These are phyloP conservation scores for Sambucus nigra DNA, from an alignment of 129 eudicot genomes.

Conservation along the genomic window DNA sequence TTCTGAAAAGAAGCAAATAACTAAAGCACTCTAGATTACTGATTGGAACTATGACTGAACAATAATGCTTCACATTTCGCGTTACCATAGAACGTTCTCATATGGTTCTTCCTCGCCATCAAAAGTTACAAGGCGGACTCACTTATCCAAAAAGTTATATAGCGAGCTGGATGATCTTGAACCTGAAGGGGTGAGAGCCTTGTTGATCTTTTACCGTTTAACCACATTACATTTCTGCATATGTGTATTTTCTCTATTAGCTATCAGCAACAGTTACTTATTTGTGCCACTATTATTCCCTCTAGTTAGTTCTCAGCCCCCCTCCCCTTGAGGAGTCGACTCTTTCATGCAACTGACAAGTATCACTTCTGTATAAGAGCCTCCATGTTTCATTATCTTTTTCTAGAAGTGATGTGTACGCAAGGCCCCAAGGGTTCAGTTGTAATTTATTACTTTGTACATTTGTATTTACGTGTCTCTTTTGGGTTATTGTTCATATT, in stretches of 20 bases:
- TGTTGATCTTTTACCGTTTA: conserved; percentile 5
- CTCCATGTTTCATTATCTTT: too few species aligned
- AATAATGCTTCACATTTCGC: conserved; percentile 11
- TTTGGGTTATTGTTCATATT: too few species aligned
- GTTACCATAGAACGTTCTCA: conserved; percentile 32
- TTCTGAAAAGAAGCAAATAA: neutral
- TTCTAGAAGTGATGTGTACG: too few species aligned
- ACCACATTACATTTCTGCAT: conserved; percentile 9
- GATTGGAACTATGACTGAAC: neutral
- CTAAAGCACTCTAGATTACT: neutral
- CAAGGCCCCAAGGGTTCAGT: too few species aligned
- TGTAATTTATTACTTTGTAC: too few species aligned
- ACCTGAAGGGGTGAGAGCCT: conserved; percentile 42
- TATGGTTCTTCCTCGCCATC: conserved; percentile 31
- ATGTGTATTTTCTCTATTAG: neutral
- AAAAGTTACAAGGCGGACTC: conserved; percentile 28
- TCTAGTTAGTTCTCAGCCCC: too few species aligned
- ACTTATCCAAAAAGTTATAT: conserved; percentile 21
- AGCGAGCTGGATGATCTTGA: conserved; percentile 32
- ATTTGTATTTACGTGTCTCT: too few species aligned
- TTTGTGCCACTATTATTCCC: too few species aligned
- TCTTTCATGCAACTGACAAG: too few species aligned
- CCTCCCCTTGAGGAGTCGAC: too few species aligned
- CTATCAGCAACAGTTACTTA: too few species aligned
- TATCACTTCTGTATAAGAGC: too few species aligned